Evolutionary conservation across 257 asterid species (phyloP).

Genomic region (Nicotiana tomentosiformis): DNA sequence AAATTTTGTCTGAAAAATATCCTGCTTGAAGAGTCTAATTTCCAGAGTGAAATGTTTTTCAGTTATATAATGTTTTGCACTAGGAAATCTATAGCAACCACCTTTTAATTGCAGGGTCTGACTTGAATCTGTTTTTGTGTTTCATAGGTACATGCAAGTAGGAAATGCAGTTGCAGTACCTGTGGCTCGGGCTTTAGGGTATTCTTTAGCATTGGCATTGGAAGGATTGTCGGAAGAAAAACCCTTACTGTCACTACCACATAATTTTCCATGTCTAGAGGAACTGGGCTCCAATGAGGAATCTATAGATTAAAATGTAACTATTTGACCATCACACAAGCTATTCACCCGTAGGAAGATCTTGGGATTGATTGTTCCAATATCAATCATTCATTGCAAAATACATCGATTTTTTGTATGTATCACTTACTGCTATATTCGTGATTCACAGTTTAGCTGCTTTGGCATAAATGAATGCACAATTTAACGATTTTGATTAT

Average conservation of each 20-base stretch:
- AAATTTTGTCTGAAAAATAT: neutral
- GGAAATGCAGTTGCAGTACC: constrained; percentile 96
- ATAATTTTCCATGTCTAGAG: neutral
- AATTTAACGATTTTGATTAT: neutral
- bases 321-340: neutral
- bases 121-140: neutral
- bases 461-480: neutral
- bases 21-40: neutral
- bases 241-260: constrained; percentile 42
- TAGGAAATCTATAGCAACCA: neutral
- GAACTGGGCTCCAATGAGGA: neutral
- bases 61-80: neutral
- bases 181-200: constrained; percentile 73
- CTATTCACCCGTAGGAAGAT: neutral
- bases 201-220: constrained; percentile 43
- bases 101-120: neutral
- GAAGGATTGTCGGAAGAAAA: constrained; percentile 27
- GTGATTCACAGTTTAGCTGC: neutral
- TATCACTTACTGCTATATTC: neutral
- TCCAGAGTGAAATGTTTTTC: neutral
- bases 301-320: neutral
- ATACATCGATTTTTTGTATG: neutral
- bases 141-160: constrained; percentile 65
- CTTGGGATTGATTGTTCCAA: neutral
- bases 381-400: neutral